Evolutionary conservation across 495 filamentous ascomycete species (phyloP).

Genomic region (Ramalina intermedia): DNA sequence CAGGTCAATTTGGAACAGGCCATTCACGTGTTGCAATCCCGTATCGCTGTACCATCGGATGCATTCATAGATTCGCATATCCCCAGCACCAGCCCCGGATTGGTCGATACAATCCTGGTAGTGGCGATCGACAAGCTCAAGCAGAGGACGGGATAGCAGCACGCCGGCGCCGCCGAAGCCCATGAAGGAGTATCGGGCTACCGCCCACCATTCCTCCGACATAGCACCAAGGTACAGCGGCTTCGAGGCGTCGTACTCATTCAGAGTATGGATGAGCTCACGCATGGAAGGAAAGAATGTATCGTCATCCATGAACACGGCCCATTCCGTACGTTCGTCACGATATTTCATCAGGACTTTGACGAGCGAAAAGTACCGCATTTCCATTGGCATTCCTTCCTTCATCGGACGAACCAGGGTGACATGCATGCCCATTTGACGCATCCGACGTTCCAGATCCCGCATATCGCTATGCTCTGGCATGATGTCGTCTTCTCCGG

Average conservation of each 20-base stretch:
- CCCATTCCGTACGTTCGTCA: conserved; percentile 40
- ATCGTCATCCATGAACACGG: conserved; percentile 54
- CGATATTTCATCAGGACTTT: conserved; percentile 32
- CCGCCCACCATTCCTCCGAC: conserved; percentile 38
- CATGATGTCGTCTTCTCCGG: conserved; percentile 30
- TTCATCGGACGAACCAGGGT: conserved; percentile 35
- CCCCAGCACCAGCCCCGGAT: conserved; percentile 28
- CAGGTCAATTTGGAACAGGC: conserved; percentile 39
- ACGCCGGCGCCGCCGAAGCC: conserved; percentile 49
- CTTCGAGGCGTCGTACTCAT: conserved; percentile 29
- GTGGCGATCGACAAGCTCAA: conserved; percentile 25
- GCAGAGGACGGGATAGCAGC: conserved; percentile 38
- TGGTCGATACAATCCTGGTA: conserved; percentile 23
- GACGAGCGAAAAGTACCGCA: conserved; percentile 47
- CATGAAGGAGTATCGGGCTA: conserved; percentile 34
- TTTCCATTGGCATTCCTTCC: conserved; percentile 27
- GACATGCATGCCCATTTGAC: conserved; percentile 34
- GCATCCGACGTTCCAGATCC: conserved; percentile 25
- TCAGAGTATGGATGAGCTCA: conserved; percentile 31
- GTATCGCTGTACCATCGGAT: conserved; percentile 34
- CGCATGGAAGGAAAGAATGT: conserved; percentile 47
- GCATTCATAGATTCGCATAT: conserved; percentile 37
- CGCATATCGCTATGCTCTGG: not conserved
- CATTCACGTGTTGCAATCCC: conserved; percentile 34
- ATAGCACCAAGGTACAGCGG: conserved; percentile 41